phyloP scores from a whole-genome alignment of 2,329 filamentous ascomycete species.

The Teratosphaeria viscida region DNA sequence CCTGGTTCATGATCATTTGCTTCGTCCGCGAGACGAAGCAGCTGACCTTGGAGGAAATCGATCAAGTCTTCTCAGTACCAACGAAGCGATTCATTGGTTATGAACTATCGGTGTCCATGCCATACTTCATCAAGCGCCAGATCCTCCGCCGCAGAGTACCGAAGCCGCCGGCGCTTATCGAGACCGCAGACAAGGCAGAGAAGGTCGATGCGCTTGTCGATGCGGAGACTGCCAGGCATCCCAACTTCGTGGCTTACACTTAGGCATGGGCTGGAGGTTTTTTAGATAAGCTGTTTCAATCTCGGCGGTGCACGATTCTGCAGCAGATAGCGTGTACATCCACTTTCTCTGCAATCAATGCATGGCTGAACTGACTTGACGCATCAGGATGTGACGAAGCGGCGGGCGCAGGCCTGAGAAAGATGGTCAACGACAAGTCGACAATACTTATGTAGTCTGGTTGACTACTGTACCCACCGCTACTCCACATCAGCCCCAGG shows the following conservation, averaged over 20 bases:
- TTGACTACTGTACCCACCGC: too few relatives aligned
- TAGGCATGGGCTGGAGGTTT: not conserved
- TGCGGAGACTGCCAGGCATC: not conserved
- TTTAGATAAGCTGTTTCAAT: not conserved
- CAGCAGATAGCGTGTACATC: too few relatives aligned
- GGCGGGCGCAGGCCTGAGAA: too few relatives aligned
- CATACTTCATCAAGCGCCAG: conserved; percentile 33
- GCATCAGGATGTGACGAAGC: too few relatives aligned
- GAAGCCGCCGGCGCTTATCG: conserved; percentile 31
- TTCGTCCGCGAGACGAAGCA: conserved; percentile 40
- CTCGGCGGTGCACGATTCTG: too few relatives aligned
- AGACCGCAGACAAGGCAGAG: conserved; percentile 12
- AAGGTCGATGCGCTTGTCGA: conserved; percentile 1
- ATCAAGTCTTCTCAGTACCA: conserved; percentile 44
- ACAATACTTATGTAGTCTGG: too few relatives aligned
- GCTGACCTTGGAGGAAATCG: conserved; percentile 38
- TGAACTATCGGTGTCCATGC: conserved; percentile 29
- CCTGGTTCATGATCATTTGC: conserved; percentile 41
- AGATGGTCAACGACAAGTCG: too few relatives aligned
- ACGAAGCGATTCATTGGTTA: conserved; percentile 33
- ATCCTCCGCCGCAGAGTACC: conserved; percentile 28
- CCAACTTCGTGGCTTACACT: not conserved
- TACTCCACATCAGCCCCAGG: not conserved
- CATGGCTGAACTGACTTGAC: too few relatives aligned
- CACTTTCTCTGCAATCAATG: too few relatives aligned